These are phyloP conservation scores for Batrachochytrium dendrobatidis DNA, from an alignment of 371 early-diverging fungal species.

Conservation along the genomic window DNA sequence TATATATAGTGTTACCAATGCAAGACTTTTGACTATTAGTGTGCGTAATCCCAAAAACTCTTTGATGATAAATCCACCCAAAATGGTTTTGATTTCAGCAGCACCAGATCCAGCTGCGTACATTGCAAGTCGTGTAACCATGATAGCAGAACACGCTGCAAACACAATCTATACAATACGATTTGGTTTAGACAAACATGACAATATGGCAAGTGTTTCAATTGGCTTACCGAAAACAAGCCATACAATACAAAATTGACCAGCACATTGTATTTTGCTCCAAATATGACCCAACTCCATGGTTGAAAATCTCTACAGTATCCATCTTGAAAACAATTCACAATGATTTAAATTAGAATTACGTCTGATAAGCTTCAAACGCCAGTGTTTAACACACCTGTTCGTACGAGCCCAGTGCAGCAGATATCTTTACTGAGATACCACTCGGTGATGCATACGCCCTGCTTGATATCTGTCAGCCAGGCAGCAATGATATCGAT, in stretches of 20 bases:
- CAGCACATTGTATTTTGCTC: conserved; percentile 10
- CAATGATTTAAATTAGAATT: neutral
- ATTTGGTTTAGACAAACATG: neutral
- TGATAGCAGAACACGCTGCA: conserved; percentile 19
- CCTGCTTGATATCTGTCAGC: conserved; percentile 36
- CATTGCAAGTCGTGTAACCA: conserved; percentile 25
- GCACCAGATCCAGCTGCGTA: conserved; percentile 29
- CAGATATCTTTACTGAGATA: conserved; percentile 36
- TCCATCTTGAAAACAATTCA: conserved; percentile 8
- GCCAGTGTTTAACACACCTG: conserved; percentile 9
- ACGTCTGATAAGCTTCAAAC: neutral
- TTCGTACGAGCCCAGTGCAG: conserved; percentile 24
- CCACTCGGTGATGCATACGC: conserved; percentile 37
- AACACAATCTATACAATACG: conserved; percentile 14
- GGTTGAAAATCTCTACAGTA: conserved; percentile 25
- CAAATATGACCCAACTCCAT: conserved; percentile 28
- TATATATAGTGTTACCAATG: conserved; percentile 55
- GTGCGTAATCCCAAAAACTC: conserved; percentile 83
- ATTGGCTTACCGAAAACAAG: conserved; percentile 25
- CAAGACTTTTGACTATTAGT: conserved; percentile 75
- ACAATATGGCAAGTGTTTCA: neutral
- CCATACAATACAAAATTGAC: conserved; percentile 33
- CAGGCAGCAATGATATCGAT: conserved; percentile 39
- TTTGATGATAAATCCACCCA: conserved; percentile 82
- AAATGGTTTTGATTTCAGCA: conserved; percentile 28